Evolutionary conservation across 2,329 filamentous ascomycete genomes (phyloP).

Genomic region (Aspergillus fijiensis): DNA sequence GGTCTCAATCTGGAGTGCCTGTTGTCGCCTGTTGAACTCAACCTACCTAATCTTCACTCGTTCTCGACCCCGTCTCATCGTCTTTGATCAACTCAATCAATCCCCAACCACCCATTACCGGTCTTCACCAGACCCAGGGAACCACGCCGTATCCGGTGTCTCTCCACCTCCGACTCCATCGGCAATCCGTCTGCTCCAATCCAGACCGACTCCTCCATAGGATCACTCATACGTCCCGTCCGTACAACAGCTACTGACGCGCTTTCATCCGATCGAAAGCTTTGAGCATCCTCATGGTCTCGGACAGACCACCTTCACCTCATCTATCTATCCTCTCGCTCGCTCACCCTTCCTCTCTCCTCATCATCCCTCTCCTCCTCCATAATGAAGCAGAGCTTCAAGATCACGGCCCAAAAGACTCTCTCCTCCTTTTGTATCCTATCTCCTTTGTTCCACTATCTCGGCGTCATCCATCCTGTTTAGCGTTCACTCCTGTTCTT

Average conservation of each 20-base stretch:
- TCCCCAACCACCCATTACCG: not conserved
- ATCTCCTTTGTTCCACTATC: not conserved
- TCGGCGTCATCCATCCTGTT: not conserved
- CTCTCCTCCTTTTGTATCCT: not conserved
- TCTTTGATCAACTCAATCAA: not conserved
- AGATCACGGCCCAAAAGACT: not conserved
- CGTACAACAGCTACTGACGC: not conserved
- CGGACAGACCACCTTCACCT: not conserved
- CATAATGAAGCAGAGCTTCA: not conserved
- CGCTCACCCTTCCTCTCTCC: too few species aligned
- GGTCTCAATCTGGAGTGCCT: constrained; percentile 2
- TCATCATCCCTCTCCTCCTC: not conserved
- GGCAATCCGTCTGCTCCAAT: not conserved
- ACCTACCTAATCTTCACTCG: not conserved
- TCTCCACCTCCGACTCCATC: not conserved
- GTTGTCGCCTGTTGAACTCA: not conserved
- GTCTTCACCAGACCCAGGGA: not conserved
- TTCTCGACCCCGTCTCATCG: not conserved
- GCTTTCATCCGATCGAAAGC: constrained; percentile 5
- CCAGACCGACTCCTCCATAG: not conserved
- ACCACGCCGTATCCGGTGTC: not conserved
- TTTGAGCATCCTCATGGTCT: not conserved
- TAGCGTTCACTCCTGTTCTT: not conserved
- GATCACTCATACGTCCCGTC: not conserved
- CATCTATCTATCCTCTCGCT: too few species aligned